Evolutionary conservation across 2,329 filamentous ascomycete genomes (phyloP).

Genomic region (Fusarium pseudonygamai): DNA sequence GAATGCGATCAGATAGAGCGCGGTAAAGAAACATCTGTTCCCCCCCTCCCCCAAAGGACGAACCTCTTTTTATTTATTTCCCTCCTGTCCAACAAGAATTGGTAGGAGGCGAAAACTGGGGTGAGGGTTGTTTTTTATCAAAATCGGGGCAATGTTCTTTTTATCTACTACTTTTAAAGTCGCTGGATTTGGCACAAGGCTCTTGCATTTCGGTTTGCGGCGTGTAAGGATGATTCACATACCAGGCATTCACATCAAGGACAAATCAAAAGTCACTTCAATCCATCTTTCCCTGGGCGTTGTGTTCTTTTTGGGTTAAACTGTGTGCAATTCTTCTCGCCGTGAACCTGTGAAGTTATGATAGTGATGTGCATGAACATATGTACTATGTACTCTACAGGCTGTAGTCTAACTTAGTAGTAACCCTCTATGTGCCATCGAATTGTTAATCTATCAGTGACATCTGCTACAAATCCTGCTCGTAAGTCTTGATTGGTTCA

Average conservation of each 20-base stretch:
- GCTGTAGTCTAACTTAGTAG: background rate
- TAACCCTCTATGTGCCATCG: background rate
- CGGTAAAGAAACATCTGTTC: conserved; percentile 36
- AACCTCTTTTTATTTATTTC: conserved; percentile 18
- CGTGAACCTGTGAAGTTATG: background rate
- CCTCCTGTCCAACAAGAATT: background rate
- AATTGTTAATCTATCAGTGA: too few species aligned
- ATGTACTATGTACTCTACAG: too few species aligned
- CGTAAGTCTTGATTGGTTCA: background rate
- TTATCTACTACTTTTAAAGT: conserved; percentile 43
- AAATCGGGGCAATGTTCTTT: conserved; percentile 39
- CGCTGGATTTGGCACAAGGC: conserved; percentile 55
- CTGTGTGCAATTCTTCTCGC: conserved; percentile 19
- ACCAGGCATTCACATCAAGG: conserved; percentile 61
- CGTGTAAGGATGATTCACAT: conserved; percentile 62
- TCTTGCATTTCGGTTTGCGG: conserved; percentile 63
- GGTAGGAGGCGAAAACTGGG: conserved; percentile 14
- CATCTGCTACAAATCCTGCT: background rate
- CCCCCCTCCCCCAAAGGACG: conserved; percentile 36
- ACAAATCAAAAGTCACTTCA: conserved; percentile 51
- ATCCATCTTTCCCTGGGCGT: conserved; percentile 29
- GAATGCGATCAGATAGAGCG: conserved; percentile 49
- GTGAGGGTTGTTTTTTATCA: conserved; percentile 7
- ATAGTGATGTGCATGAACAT: background rate
- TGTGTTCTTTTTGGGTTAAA: conserved; percentile 13